phyloP scores from a whole-genome alignment of 108 stramenopile genomes.

The Cyclotella baltica region DNA sequence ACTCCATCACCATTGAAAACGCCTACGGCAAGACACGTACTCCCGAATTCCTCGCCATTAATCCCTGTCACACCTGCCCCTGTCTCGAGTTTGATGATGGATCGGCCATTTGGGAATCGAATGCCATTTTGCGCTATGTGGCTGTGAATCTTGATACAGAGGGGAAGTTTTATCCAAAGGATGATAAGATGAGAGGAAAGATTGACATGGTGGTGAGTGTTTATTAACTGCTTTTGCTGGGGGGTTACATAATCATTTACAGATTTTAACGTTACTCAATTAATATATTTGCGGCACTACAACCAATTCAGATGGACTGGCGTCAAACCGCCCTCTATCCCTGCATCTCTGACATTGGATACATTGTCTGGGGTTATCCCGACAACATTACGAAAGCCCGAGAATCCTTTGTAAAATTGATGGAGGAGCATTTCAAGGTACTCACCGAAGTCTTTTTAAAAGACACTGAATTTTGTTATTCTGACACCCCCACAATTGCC shows the following conservation, averaged over 20 bases:
- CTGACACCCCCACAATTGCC: conserved; percentile 54
- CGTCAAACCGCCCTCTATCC: conserved; percentile 29
- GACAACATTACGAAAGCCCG: conserved; percentile 21
- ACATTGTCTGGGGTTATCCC: conserved; percentile 28
- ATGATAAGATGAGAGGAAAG: conserved; percentile 29
- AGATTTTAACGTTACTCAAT: neutral
- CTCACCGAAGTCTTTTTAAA: conserved; percentile 40
- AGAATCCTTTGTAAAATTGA: conserved; percentile 21
- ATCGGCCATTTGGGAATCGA: conserved; percentile 46
- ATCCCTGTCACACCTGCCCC: conserved; percentile 46
- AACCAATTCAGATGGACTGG: conserved; percentile 10
- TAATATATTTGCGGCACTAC: neutral
- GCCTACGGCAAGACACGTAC: conserved; percentile 53
- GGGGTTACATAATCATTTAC: no score
- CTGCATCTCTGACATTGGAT: conserved; percentile 28
- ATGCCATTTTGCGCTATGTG: conserved; percentile 50
- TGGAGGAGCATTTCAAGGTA: conserved; percentile 23
- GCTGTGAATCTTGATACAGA: conserved; percentile 29
- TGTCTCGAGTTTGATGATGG: conserved; percentile 36
- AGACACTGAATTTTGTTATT: conserved; percentile 37
- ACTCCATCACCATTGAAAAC: conserved; percentile 28
- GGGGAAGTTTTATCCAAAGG: conserved; percentile 37
- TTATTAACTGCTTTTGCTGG: neutral
- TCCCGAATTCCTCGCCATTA: conserved; percentile 51
- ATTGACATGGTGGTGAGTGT: conserved; percentile 39